Base-by-base conservation (phyloP, 2,329 filamentous ascomycete genomes). In the Didymella glomerata region DNA sequence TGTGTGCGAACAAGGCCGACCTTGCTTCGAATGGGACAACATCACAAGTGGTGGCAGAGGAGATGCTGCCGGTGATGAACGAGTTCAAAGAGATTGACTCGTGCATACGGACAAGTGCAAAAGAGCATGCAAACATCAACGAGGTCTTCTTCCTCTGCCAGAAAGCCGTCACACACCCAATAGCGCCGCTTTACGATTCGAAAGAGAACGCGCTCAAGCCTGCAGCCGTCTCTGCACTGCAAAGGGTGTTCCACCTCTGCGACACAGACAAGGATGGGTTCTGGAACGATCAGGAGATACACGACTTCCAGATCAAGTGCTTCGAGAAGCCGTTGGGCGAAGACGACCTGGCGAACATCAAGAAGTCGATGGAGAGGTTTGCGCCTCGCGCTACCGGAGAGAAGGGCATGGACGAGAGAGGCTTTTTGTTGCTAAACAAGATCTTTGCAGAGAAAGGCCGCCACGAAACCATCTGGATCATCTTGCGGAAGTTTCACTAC, bases 1-100 rank as follows among this genome's bases (percentile, higher is more conserved):
- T 99, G 56, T 98, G 95, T 73, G 93, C 95, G 73, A 98, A 98
- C 82, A 99, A 99, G 78, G 92, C 92, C n/a, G 95, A 99, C 71
- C 82, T 97, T 53, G 86, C 88, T 2, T 86, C 85, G 3, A 89
- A 90, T 68, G 89, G 87, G 41, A 90, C 85, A 59, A 92, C 92
- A 9, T 85, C 92, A 0, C 92, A 97, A 75, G 90, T 97, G 9
- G 87, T 97, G 45, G 91, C 97, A 71, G 95, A 98, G 76, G 95
- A 99, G 80, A 97, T 99, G 92, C 83, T 98, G 30, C 95, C 95
- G 0, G 89, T 99, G 65, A 97, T 99, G 95, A 90, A 91, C 61
- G 95, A 99, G 79, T 99, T 98, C 80, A 94, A 97, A 74, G 95
- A 98, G 78, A 97, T 99, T 64, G 95, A 99, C 76, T 97, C 93